Percentiles rank a stretch among this genome's conserved stretches.
Evolutionary conservation across 169 alveolate genomes (phyloP).

Genomic region (Amoebophrya sp.): DNA sequence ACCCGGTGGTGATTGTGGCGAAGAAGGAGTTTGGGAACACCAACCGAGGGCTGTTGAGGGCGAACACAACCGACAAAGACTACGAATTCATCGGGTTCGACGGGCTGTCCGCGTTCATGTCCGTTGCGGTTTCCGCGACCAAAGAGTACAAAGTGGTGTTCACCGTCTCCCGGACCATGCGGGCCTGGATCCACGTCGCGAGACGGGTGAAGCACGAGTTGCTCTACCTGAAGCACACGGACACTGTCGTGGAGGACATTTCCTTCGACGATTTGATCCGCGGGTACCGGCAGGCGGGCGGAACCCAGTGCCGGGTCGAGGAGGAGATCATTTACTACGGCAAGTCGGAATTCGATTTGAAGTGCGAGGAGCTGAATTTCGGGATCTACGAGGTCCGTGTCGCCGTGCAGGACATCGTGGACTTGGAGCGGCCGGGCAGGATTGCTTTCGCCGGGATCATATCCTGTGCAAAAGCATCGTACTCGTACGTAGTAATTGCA

Average conservation of each 20-base stretch:
- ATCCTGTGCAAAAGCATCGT: too few relatives aligned
- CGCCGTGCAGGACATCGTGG: neutral
- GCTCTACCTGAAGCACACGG: neutral
- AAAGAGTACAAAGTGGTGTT: neutral
- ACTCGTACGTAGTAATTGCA: too few relatives aligned
- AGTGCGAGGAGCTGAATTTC: neutral
- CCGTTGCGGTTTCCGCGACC: neutral
- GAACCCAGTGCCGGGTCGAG: neutral
- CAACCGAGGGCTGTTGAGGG: neutral
- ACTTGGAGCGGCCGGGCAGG: neutral
- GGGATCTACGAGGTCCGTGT: neutral
- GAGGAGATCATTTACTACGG: neutral
- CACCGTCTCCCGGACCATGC: neutral
- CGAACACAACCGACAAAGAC: neutral
- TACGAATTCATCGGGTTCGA: neutral
- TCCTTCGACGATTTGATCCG: neutral
- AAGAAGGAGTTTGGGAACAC: neutral
- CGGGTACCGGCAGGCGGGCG: neutral
- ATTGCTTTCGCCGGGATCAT: neutral
- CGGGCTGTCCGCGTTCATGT: neutral
- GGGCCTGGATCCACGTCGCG: neutral
- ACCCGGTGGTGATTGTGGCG: neutral
- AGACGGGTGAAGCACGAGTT: neutral
- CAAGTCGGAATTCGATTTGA: neutral
- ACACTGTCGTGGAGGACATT: neutral